Base-by-base conservation (phyloP, 352 stramenopile genomes). In the Phytophthora cryptogea region DNA sequence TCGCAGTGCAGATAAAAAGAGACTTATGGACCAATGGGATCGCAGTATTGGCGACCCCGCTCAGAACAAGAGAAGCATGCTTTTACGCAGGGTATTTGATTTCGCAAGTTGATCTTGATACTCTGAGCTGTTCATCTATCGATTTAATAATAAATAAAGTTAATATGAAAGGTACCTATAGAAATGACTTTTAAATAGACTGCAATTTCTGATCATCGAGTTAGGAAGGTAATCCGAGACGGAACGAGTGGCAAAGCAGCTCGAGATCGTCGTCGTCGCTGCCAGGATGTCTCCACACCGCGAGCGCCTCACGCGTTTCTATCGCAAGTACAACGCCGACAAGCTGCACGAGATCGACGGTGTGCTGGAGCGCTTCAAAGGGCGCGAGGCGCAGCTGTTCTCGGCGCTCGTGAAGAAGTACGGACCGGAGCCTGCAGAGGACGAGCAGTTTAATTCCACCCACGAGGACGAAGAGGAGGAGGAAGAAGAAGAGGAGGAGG, bases 281-380 rank as follows among this genome's bases (percentile, higher is more conserved):
- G 63, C 6, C 39, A 23, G 20, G 20, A 90, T 88, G 80, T 73
- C 78, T 40, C 63, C 80, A 45, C 68, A 86, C 41, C 81, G 71
- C 54, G 81, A 86, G 61, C 85, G 85, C 36, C 58, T 94, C 30
- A 76, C 76, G 72, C 81, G 83, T 53, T 94, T 94, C 77, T 94
- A 94, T 68, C 72, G 74, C 42, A 92, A 94, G 72, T 92, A 94
- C 70, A 94, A 92, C 58, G 63, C 77, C 14, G 76, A 90, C 59
- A 94, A 94, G 78, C 67, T 91, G 62, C 68, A 90, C 42, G 85
- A 94, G 65, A 86, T 92, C 46, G 80, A 94, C n/a, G 74, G 81
- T 40, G 77, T 91, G 58, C 63, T 94, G 52, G 83, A 91, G 69
- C 83, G 81, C 27, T 94, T 89, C 59, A 87, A 88, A 59, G 85